phyloP scores from a whole-genome alignment of 2,329 filamentous ascomycete species.

The Zasmidium angulare region DNA sequence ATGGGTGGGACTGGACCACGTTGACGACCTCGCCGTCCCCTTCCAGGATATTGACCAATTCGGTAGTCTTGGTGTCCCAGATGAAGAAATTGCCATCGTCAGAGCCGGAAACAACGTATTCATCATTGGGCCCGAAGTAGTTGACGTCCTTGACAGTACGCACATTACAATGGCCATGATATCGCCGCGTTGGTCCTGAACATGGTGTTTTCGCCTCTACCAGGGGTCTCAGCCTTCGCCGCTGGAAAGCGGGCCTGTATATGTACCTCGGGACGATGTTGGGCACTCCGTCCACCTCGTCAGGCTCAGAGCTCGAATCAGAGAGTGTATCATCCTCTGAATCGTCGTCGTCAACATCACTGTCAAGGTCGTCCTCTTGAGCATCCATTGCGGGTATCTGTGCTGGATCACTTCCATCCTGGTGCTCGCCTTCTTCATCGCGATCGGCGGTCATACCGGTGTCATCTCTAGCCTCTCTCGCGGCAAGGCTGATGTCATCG shows the following conservation, averaged over 20 bases:
- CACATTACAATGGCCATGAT: conserved; percentile 65
- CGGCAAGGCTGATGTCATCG: conserved; percentile 19
- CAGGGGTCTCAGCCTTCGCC: conserved; percentile 47
- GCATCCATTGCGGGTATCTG: conserved; percentile 14
- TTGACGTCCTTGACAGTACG: conserved; percentile 70
- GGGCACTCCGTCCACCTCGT: conserved; percentile 38
- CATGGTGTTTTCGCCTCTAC: conserved; percentile 58
- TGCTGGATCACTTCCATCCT: background rate
- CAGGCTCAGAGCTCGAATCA: conserved; percentile 35
- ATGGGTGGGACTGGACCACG: conserved; percentile 66
- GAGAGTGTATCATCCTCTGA: conserved; percentile 22
- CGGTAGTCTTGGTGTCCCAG: conserved; percentile 63
- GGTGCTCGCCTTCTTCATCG: background rate
- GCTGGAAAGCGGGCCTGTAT: conserved; percentile 51
- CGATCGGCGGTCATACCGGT: background rate
- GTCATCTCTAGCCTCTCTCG: conserved; percentile 2
- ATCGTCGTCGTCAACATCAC: conserved; percentile 28
- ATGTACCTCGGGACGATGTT: conserved; percentile 37
- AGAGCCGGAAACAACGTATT: conserved; percentile 67
- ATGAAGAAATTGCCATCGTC: conserved; percentile 69
- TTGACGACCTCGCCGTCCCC: conserved; percentile 70
- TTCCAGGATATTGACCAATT: conserved; percentile 64
- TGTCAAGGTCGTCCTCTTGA: conserved; percentile 28
- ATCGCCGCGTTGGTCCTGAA: conserved; percentile 56
- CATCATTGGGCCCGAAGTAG: conserved; percentile 65